phyloP scores from a whole-genome alignment of 2,329 filamentous ascomycete genomes.

The Daldinia sp. region DNA sequence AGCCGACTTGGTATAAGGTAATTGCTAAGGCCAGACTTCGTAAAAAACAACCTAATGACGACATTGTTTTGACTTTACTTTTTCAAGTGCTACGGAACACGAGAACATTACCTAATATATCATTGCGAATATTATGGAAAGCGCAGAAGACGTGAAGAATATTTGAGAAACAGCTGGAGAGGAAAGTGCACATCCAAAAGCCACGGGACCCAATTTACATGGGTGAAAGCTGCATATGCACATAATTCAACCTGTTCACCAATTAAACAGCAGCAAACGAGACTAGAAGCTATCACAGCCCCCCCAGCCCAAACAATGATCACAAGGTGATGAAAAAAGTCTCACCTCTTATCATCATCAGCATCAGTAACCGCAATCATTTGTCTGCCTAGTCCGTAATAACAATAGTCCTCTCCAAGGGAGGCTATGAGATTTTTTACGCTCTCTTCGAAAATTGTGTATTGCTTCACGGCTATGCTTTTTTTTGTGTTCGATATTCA shows the following conservation, averaged over 20 bases:
- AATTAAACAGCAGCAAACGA: slow-evolving; percentile 33
- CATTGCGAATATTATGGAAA: slow-evolving; percentile 20
- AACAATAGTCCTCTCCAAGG: not conserved
- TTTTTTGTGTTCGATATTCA: not conserved
- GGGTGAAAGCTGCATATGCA: slow-evolving; percentile 11
- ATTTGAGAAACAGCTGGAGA: slow-evolving; percentile 22
- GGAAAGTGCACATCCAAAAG: slow-evolving; percentile 13
- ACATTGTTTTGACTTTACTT: slow-evolving; percentile 18
- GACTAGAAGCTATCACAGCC: slow-evolving; percentile 34
- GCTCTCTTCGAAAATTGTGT: not conserved
- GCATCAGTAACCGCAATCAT: slow-evolving; percentile 33
- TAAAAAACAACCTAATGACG: slow-evolving; percentile 28
- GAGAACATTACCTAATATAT: slow-evolving; percentile 14
- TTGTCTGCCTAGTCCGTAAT: slow-evolving; percentile 26
- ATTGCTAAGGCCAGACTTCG: slow-evolving; percentile 20
- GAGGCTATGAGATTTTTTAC: not conserved
- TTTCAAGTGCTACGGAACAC: slow-evolving; percentile 2
- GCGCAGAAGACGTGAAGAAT: slow-evolving; percentile 18
- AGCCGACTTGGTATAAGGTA: slow-evolving; percentile 7
- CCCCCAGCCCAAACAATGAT: slow-evolving; percentile 36
- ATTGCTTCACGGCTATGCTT: not conserved
- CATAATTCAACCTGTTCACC: slow-evolving; percentile 30
- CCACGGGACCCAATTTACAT: slow-evolving; percentile 8
- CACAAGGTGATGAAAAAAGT: slow-evolving; percentile 41
- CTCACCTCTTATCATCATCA: slow-evolving; percentile 36